Percentiles rank a stretch among this genome's conserved stretches.
Conservation (phyloP, 805 yeast genomes). For the Teunomyces stri region DNA sequence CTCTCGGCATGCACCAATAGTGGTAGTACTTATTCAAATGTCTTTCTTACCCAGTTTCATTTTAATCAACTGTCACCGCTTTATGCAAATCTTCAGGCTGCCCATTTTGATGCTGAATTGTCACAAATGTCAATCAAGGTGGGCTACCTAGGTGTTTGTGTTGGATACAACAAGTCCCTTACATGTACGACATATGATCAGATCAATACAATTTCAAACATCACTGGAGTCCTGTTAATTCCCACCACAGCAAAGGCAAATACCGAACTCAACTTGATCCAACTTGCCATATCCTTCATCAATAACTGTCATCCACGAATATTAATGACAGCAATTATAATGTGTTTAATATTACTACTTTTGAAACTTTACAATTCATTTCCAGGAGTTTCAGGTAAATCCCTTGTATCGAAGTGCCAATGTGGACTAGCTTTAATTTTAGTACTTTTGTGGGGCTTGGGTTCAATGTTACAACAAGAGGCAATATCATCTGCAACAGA, state of each 20-base stretch:
- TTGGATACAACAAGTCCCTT: slow-evolving; percentile 29
- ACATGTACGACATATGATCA: slow-evolving; percentile 38
- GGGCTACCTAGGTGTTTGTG: slow-evolving; percentile 59
- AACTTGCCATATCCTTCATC: slow-evolving; percentile 45
- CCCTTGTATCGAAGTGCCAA: slow-evolving; percentile 22
- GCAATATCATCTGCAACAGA: slow-evolving; percentile 45
- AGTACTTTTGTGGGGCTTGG: slow-evolving; percentile 58
- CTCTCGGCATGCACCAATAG: slow-evolving; percentile 53
- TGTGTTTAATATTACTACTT: slow-evolving; percentile 42
- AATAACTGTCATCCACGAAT: slow-evolving; percentile 54
- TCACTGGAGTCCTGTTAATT: slow-evolving; percentile 34
- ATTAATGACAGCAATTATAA: slow-evolving; percentile 46
- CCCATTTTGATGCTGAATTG: slow-evolving; percentile 22
- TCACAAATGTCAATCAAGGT: slow-evolving; percentile 45
- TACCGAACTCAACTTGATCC: slow-evolving; percentile 41
- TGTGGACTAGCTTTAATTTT: slow-evolving; percentile 14
- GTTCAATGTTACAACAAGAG: slow-evolving; percentile 62
- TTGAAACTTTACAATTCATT: slow-evolving; percentile 42
- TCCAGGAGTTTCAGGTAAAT: slow-evolving; percentile 50
- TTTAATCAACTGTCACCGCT: slow-evolving; percentile 48
- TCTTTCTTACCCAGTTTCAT: slow-evolving; percentile 47
- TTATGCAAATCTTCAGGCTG: slow-evolving; percentile 36
- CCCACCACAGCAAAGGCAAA: slow-evolving; percentile 20
- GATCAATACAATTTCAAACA: slow-evolving; percentile 17
- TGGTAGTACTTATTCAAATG: slow-evolving; percentile 42